phyloP scores from a whole-genome alignment of 2,329 filamentous ascomycete species.

The Fusarium papillatum region DNA sequence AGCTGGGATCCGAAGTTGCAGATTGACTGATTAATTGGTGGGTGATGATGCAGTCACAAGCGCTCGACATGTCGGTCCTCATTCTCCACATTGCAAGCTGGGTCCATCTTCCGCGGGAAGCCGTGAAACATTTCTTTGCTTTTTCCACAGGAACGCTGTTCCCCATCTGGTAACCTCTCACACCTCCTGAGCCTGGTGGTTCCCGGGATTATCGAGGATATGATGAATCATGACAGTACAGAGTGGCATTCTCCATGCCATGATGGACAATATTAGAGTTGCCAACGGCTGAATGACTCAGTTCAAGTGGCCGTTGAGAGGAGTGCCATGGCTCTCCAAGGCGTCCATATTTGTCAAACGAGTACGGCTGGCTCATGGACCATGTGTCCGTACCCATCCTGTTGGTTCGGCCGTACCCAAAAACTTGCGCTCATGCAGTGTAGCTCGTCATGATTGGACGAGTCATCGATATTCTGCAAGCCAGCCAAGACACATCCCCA shows the following conservation, averaged over 20 bases:
- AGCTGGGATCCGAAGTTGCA: background rate
- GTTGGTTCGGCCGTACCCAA: background rate
- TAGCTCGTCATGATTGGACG: background rate
- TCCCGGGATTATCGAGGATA: background rate
- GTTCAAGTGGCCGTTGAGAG: background rate
- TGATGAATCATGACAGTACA: background rate
- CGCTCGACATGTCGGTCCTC: slow-evolving; percentile 1
- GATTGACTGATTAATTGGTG: background rate
- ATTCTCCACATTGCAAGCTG: slow-evolving; percentile 8
- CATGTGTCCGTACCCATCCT: background rate
- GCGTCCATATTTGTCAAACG: background rate
- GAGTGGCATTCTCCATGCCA: background rate
- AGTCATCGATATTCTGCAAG: background rate
- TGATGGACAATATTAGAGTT: background rate
- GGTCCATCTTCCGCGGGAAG: slow-evolving; percentile 10
- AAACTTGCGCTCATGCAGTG: background rate
- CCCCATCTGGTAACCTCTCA: slow-evolving; percentile 14
- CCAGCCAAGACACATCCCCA: background rate
- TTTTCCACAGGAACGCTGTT: slow-evolving; percentile 23
- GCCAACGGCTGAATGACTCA: background rate
- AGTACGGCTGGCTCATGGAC: background rate
- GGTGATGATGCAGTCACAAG: slow-evolving; percentile 4
- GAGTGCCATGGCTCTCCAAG: background rate
- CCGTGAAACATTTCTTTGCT: slow-evolving; percentile 28
- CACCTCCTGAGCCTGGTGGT: background rate